Evolutionary conservation across 768 basidiomycete genomes (phyloP), one percentile per base, ranked within the genome.

Genomic region (Omphalotus guepiniiformis): DNA sequence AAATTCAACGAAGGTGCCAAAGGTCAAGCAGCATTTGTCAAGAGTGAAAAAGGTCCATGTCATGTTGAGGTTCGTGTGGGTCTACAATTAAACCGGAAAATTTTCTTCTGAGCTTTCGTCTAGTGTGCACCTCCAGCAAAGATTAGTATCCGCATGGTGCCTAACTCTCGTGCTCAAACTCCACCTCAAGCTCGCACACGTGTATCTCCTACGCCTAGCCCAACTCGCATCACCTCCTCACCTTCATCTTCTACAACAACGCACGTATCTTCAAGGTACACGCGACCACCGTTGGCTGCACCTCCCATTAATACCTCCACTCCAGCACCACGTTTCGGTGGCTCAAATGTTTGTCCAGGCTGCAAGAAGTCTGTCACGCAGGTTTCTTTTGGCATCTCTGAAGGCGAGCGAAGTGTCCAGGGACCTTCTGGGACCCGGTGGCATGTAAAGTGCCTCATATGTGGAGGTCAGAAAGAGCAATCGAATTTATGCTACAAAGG

Each of bases 351-450:
- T 22, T 93, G 90, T 56, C 88, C 88, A 8, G 88, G 86, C 21
- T 93, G 90, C 62, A 71, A 70, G 43, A 80, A 77, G 55, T 59
- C 78, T 0, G 90, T 92, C 11, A 87, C 86, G 13, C 78, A 78
- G 1, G 91, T 93, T 88, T 90, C 92, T 57, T 73, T 78, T 49
- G 90, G 90, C 7, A 88, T 92, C 25, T 85, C 34, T 23, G 44
- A 46, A 27, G 44, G 44, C 25, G 44, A 46, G n/a, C 44, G 44
- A 26, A 46, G 44, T 16, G 46, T 93, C 30, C 83, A 88, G 22
- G 90, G 90, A 4, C 90, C 90, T 19, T 83, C 87, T 50, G 85
- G 85, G 28, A 82, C 83, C 26, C 76, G 78, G 52, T 93, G 90
- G 90, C 90, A 93, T 62, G 71, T 75, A 6, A 59, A 73, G 30